Evolutionary conservation across 495 filamentous ascomycete species (phyloP), one percentile per base, ranked within the genome.

Genomic region (Evernia prunastri): DNA sequence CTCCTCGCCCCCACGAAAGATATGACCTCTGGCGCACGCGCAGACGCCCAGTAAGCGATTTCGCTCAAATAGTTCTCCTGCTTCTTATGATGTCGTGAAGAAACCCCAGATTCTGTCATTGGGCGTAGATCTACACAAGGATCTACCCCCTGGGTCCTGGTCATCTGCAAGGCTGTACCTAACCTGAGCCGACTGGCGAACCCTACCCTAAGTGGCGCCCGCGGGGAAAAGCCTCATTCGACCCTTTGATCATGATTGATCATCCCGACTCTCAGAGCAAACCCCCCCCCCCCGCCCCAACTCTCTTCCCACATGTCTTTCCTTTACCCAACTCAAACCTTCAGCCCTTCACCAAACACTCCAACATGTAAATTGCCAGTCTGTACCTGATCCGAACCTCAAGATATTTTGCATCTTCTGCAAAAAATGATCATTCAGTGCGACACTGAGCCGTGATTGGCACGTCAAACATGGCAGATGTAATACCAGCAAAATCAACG

Each of bases 41-140:
- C 47, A 51, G 25, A 51, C 25, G 27, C 27, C 11, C 31, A 15
- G 49, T 33, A 53, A 53, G 49, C 49, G 25, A 53, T 0, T 18
- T 6, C 49, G 20, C 36, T 12, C 36, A 7, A 7, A 12, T 12
- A 37, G 36, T 17, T 53, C 3, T 33, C 15, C 15, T 49, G 45
- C 20, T 2, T n/a, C 43, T 7, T 8, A 1, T 43, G 40, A 43
- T 20, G 1, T 4, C 15, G 39, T 10, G 20, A 23, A 45, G 7
- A 8, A 6, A 53, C 49, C 49, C 49, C 49, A 53, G 49, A 53
- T 53, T 53, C n/a, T n/a, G n/a, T n/a, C n/a, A 10, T 31, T 53
- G 15, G 25, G 49, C 49, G 13, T 29, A 51, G 47, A 53, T 53
- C 49, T 53, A 53, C 49, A 15, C 49, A 31, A 27, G 49, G 49